Base-by-base conservation (phyloP, 2,329 filamentous ascomycete species). In the Paecilomyces niveus region DNA sequence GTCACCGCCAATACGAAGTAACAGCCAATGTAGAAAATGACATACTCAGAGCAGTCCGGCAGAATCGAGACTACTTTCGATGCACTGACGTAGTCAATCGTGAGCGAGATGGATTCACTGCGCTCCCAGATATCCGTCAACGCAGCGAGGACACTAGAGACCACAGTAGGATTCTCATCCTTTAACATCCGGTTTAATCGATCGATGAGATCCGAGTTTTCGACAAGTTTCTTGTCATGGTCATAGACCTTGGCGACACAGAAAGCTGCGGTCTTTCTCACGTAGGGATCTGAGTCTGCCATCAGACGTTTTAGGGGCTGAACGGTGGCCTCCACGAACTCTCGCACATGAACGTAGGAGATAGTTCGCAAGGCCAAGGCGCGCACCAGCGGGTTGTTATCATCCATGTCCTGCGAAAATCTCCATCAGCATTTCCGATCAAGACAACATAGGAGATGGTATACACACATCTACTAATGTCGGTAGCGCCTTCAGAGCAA, bases 61-160 rank as follows among this genome's bases (percentile, higher is more conserved):
- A 99, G 76, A 61, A 99, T 97, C 51, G 94, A 92, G 35, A 97
- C 92, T 81, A 99, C 94, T 78, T 99, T 99, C 55, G 93, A 97
- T 26, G 94, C 94, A 76, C 96, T 99, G 62, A 86, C 86, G 72
- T 99, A 97, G 76, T 99, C 94, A 67, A 99, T 97, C 3, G 94
- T 97, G 62, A 99, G 85, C 73, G 96, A 97, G 75, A 99, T 99
- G 59, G 89, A 91, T 74, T 97, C 93, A 72, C 92, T 97, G 59
- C 93, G 84, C 73, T 97, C 94, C 94, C 94, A 99, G 54, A 99
- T 97, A 74, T 99, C 94, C 85, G 96, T 94, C 68, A 99, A 74
- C 35, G 89, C 83, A 26, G 94, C 93, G 62, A 99, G 77, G 6
- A 95, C 92, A 71, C 92, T 97, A 10, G 94, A 93, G 22, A 99